Percentiles rank a stretch among this genome's conserved stretches.
Conservation (phyloP, 2,329 filamentous ascomycete species). For the Lecanicillium sp. region DNA sequence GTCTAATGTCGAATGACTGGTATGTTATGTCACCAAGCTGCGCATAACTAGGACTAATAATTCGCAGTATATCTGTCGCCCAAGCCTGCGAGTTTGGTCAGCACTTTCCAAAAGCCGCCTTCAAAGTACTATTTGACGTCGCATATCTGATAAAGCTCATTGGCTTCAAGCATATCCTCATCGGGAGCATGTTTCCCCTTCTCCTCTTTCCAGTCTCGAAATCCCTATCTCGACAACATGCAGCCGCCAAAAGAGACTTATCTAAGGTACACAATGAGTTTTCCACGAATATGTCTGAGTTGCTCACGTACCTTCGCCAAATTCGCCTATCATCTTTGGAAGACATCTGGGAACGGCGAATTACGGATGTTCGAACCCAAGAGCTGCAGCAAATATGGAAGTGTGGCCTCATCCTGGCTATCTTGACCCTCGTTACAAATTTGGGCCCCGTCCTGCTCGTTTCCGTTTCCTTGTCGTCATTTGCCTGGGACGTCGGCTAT, state of each 20-base stretch:
- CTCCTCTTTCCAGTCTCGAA: slow-evolving; percentile 12
- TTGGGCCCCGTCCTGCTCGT: slow-evolving; percentile 10
- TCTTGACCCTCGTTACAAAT: slow-evolving; percentile 8
- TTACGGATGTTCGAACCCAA: neutral
- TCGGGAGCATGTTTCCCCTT: slow-evolving; percentile 5
- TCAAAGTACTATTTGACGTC: slow-evolving; percentile 12
- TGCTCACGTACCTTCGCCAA: slow-evolving; percentile 11
- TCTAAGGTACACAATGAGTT: slow-evolving; percentile 5
- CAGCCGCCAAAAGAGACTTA: neutral
- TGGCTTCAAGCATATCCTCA: slow-evolving; percentile 9
- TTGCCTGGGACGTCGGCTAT: slow-evolving; percentile 4
- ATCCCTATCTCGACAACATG: slow-evolving; percentile 8
- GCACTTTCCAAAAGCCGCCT: slow-evolving; percentile 7
- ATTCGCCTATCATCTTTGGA: slow-evolving; percentile 15
- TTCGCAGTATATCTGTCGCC: neutral
- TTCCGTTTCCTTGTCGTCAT: slow-evolving; percentile 11
- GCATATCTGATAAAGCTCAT: slow-evolving; percentile 11
- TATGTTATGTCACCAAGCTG: neutral
- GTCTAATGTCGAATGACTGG: slow-evolving; percentile 7
- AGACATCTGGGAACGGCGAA: slow-evolving; percentile 5
- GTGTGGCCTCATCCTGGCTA: slow-evolving; percentile 6
- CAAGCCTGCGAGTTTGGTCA: slow-evolving; percentile 1
- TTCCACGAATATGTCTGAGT: slow-evolving; percentile 7
- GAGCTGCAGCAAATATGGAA: slow-evolving; percentile 12
- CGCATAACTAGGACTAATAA: neutral